Evolutionary conservation across 2,329 filamentous ascomycete species (phyloP).

Genomic region (Diaporthe velutina): DNA sequence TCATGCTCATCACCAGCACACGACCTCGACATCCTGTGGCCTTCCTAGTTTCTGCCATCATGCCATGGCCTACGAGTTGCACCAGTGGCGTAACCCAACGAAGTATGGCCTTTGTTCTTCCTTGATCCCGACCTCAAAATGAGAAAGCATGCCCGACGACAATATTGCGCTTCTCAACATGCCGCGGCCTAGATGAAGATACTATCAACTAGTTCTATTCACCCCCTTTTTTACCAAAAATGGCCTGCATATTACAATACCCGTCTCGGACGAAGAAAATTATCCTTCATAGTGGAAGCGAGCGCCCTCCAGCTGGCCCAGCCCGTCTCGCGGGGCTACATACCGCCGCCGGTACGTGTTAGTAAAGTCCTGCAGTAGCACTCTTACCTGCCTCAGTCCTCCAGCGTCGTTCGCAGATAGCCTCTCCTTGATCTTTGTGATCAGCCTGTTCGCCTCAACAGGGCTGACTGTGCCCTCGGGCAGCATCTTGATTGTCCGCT

Average conservation of each 20-base stretch:
- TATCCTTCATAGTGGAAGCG: slow-evolving; percentile 84
- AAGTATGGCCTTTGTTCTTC: not conserved
- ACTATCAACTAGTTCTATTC: slow-evolving; percentile 16
- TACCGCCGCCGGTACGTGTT: slow-evolving; percentile 94
- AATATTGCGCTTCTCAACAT: not conserved
- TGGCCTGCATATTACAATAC: not conserved
- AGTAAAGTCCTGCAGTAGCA: slow-evolving; percentile 94
- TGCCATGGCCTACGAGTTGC: not conserved
- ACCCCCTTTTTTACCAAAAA: not conserved
- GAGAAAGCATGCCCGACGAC: not conserved
- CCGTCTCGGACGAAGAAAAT: slow-evolving; percentile 21
- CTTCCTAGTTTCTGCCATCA: not conserved
- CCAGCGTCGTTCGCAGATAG: slow-evolving; percentile 74
- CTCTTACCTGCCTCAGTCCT: slow-evolving; percentile 81
- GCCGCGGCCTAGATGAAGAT: not conserved
- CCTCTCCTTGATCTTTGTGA: slow-evolving; percentile 84
- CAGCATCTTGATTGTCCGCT: slow-evolving; percentile 84
- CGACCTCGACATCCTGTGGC: not conserved
- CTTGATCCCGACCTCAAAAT: not conserved
- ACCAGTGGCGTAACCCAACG: not conserved
- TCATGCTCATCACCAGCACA: not conserved
- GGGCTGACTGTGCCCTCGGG: slow-evolving; percentile 85
- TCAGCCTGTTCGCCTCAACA: slow-evolving; percentile 83
- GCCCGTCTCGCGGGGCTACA: slow-evolving; percentile 91
- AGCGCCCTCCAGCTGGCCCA: slow-evolving; percentile 87